Evolutionary conservation across 169 alveolate genomes (phyloP).

Genomic region (Plasmodium gonderi): DNA sequence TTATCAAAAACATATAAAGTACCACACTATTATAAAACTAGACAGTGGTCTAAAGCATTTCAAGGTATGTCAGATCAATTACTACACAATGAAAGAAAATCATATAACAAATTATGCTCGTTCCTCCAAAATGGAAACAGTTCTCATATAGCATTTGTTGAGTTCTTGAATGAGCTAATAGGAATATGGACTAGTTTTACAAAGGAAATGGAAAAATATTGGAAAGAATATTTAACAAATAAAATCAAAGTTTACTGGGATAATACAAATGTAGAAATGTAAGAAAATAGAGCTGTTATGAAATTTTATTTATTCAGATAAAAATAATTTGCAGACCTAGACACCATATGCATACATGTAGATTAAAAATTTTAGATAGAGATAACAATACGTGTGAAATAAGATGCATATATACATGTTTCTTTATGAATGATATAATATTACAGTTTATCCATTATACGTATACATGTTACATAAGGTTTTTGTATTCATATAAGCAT

Average conservation of each 20-base stretch:
- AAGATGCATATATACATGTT: too few species aligned
- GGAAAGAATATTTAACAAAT: not conserved
- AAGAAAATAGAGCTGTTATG: not conserved
- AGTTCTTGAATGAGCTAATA: slow-evolving; percentile 14
- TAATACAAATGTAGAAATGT: not conserved
- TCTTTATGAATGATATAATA: too few species aligned
- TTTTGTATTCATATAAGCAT: not conserved
- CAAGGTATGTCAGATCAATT: slow-evolving; percentile 17
- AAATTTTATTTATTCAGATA: not conserved
- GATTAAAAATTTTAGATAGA: not conserved
- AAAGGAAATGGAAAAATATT: slow-evolving; percentile 15
- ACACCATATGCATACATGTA: too few species aligned
- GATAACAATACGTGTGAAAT: too few species aligned
- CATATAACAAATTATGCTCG: slow-evolving; percentile 11
- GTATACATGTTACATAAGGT: not conserved
- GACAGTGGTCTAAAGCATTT: slow-evolving; percentile 2
- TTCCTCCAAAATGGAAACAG: slow-evolving; percentile 31
- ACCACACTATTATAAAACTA: not conserved
- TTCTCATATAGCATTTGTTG: slow-evolving; percentile 16
- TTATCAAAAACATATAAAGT: not conserved
- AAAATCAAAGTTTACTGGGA: not conserved
- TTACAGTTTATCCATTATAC: not conserved
- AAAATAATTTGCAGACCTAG: too few species aligned
- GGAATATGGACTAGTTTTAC: slow-evolving; percentile 5
- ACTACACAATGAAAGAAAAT: slow-evolving; percentile 6